Base-by-base conservation (phyloP, 352 stramenopile species). In the Phytophthora tentaculata region DNA sequence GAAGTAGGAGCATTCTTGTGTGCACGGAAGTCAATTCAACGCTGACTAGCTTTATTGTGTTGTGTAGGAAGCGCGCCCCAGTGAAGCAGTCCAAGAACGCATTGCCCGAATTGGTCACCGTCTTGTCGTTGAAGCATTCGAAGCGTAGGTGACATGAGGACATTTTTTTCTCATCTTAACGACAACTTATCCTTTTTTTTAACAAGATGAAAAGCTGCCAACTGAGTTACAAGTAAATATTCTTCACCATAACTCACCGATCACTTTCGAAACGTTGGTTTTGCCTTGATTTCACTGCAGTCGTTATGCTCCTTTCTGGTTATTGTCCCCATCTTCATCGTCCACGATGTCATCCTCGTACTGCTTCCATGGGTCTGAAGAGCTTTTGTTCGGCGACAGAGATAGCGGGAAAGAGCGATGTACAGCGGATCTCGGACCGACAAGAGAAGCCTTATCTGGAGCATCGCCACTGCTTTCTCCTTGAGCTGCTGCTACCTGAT, bases 51-150 rank as follows among this genome's bases (percentile, higher is more conserved):
- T 48, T 62, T 12, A 23, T 41, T 55, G 9, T 41, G 7, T 41
- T 39, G 2, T 44, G 16, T n/a, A 76, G 68, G 63, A 72, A 17
- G n/a, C 39, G 3, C 56, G 69, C 24, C 64, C 45, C 6, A 47
- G 51, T 13, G 59, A 65, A 17, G 64, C 64, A 5, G 73, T 92
- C 1, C 75, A 85, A 20, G 69, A 83, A 26, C 81, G 80, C 19
- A 91, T 92, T 35, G 86, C 86, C 0, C 75, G 82, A 56, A 91
- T 94, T 52, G 86, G 86, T 9, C 81, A 89, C 56, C 86, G 86
- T 43, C 78, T 94, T 61, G 74, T 92, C 9, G 65, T 78, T 10
- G 83, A 92, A 59, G 84, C 85, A 24, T 90, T 94, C 57, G 45
- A 66, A 24, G 56, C 56, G 3, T 68, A 71, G 66, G 43, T 24